Conservation (phyloP, 331 rosid species). For the Spiraea crenata region DNA sequence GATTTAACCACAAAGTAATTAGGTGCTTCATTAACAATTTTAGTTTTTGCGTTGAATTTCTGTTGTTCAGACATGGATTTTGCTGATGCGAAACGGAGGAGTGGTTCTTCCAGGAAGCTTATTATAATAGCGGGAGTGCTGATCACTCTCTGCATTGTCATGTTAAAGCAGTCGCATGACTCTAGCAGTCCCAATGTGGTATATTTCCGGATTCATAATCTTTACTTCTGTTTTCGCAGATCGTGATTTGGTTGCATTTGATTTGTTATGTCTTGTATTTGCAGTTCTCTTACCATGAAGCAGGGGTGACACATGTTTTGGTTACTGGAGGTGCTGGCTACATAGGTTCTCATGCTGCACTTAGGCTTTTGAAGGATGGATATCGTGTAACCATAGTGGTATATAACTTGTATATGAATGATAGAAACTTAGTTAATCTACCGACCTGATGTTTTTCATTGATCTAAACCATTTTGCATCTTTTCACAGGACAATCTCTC, state of each 20-base stretch:
- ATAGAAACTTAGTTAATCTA: not conserved
- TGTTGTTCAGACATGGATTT: conserved; percentile 42
- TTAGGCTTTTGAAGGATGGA: conserved; percentile 43
- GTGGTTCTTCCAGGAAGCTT: conserved; percentile 23
- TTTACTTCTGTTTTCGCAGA: not conserved
- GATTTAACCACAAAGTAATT: not conserved
- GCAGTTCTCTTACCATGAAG: conserved; percentile 33
- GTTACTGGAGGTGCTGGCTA: conserved; percentile 61
- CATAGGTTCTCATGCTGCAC: conserved; percentile 53
- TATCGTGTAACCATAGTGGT: conserved; percentile 55
- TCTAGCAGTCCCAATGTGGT: conserved; percentile 36
- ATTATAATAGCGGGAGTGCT: conserved; percentile 32
- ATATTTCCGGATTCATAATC: not conserved
- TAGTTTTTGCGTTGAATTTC: not conserved
- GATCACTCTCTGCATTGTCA: conserved; percentile 28
- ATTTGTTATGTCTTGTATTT: conserved; percentile 4
- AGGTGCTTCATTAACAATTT: not conserved
- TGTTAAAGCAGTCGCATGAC: conserved; percentile 30
- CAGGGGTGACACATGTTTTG: conserved; percentile 42
- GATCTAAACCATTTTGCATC: not conserved
- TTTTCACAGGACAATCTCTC: conserved; percentile 42
- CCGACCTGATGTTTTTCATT: not conserved
- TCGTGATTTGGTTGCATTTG: not conserved
- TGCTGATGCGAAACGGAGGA: conserved; percentile 35
- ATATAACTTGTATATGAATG: not conserved